Percentiles rank a stretch among this genome's conserved stretches.
These are phyloP conservation scores for Fagopyrum tataricum DNA, from an alignment of 148 eudicot genomes.

Conservation along the genomic window DNA sequence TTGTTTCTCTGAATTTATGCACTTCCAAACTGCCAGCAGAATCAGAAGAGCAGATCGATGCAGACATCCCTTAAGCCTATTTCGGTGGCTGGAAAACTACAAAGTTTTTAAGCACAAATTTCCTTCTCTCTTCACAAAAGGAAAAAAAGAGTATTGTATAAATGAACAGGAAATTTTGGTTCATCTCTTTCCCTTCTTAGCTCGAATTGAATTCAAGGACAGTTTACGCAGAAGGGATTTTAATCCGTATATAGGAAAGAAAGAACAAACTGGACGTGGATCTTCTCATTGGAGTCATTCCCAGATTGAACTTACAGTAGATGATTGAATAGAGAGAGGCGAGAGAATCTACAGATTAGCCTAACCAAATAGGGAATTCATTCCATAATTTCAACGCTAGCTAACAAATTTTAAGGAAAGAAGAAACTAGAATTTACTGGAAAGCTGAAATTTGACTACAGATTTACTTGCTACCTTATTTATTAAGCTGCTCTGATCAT, in stretches of 20 bases:
- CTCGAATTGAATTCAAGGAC: not conserved
- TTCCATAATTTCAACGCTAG: not conserved
- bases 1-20: not conserved
- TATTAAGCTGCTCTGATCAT: conserved; percentile 1
- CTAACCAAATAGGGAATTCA: not conserved
- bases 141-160: not conserved
- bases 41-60: not conserved
- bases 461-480: conserved; percentile 7
- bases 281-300: conserved; percentile 3
- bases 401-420: not conserved
- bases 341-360: conserved; percentile 7
- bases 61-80: conserved; percentile 5
- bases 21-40: conserved; percentile 10
- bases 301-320: conserved; percentile 3
- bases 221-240: not conserved
- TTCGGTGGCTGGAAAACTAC: conserved; percentile 11
- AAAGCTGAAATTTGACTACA: not conserved
- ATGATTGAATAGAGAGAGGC: not conserved
- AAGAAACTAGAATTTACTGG: not conserved
- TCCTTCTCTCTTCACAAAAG: not conserved
- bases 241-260: conserved; percentile 1
- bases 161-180: not conserved
- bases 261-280: not conserved
- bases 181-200: not conserved
- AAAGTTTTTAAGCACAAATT: not conserved